phyloP scores from a whole-genome alignment of 495 filamentous ascomycete species.

The Xylaria sp. region DNA sequence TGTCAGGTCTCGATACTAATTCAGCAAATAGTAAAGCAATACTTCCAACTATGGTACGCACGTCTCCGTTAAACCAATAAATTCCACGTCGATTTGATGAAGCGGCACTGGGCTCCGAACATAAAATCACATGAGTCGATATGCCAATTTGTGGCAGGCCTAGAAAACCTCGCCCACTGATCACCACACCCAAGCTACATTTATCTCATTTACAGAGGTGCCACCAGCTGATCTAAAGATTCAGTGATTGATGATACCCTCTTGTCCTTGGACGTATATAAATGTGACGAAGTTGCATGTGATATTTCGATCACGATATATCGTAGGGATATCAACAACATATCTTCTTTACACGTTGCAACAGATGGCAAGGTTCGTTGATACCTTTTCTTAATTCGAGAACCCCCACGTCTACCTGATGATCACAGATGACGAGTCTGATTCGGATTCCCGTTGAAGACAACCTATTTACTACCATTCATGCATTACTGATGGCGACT shows the following conservation, averaged over 20 bases:
- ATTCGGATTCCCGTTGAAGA: constrained; percentile 84
- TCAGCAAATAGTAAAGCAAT: constrained; percentile 7
- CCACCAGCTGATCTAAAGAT: constrained; percentile 14
- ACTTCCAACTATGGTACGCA: constrained; percentile 17
- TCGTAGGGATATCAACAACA: neutral
- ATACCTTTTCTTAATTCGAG: neutral
- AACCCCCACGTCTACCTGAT: constrained; percentile 56
- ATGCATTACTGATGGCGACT: constrained; percentile 68
- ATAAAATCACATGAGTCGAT: constrained; percentile 73
- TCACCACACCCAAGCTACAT: constrained; percentile 37
- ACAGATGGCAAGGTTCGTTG: neutral
- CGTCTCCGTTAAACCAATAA: constrained; percentile 1
- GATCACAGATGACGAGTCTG: constrained; percentile 89
- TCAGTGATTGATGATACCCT: neutral
- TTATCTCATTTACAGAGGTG: constrained; percentile 3
- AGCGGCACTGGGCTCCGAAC: constrained; percentile 99
- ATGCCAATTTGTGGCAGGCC: constrained; percentile 97
- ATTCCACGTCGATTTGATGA: constrained; percentile 74
- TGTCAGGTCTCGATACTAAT: constrained; percentile 10
- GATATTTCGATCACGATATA: neutral
- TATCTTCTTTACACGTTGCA: neutral
- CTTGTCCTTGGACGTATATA: neutral
- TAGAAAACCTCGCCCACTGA: constrained; percentile 99
- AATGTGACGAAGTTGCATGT: neutral
- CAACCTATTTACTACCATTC: constrained; percentile 78